Percentiles rank a stretch among this genome's conserved stretches.
These are phyloP conservation scores for Mrakiaceae sp. DNA, from an alignment of 1,284 basidiomycete genomes.

Conservation along the genomic window DNA sequence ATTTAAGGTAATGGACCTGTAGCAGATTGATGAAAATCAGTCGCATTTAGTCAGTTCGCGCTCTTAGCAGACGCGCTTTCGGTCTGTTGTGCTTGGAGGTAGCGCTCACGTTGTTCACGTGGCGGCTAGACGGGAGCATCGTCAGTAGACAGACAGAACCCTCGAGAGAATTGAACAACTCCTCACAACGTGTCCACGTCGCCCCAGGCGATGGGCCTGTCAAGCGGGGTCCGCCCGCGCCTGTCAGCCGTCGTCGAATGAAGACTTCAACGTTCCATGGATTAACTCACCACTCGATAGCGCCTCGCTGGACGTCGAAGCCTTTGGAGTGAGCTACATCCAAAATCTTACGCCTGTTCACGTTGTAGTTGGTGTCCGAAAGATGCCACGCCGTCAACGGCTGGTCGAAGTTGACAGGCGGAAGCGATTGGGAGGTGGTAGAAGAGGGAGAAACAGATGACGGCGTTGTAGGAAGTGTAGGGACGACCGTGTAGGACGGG, in stretches of 20 bases:
- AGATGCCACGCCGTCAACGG: constrained; percentile 6
- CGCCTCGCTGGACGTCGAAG: not conserved
- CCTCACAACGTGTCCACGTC: constrained; percentile 13
- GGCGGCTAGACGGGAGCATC: not conserved
- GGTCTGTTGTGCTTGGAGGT: not conserved
- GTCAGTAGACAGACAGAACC: not conserved
- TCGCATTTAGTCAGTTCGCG: not conserved
- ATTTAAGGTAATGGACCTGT: constrained; percentile 4
- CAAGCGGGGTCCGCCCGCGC: not conserved
- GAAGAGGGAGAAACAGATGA: not conserved
- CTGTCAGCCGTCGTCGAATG: not conserved
- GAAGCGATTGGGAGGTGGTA: not conserved
- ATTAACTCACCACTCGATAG: constrained; percentile 6
- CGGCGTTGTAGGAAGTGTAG: not conserved
- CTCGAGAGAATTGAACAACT: not conserved
- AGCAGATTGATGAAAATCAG: not conserved
- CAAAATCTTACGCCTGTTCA: not conserved
- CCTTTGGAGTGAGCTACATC: not conserved
- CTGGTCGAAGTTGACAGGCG: constrained; percentile 1
- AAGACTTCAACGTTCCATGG: not conserved
- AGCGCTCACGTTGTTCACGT: constrained; percentile 12
- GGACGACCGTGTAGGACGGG: not conserved
- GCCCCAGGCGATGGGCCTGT: constrained; percentile 7
- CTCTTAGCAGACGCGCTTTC: not conserved
- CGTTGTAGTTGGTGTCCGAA: not conserved